phyloP scores from a whole-genome alignment of 352 stramenopile species.

The Lagenidium giganteum region DNA sequence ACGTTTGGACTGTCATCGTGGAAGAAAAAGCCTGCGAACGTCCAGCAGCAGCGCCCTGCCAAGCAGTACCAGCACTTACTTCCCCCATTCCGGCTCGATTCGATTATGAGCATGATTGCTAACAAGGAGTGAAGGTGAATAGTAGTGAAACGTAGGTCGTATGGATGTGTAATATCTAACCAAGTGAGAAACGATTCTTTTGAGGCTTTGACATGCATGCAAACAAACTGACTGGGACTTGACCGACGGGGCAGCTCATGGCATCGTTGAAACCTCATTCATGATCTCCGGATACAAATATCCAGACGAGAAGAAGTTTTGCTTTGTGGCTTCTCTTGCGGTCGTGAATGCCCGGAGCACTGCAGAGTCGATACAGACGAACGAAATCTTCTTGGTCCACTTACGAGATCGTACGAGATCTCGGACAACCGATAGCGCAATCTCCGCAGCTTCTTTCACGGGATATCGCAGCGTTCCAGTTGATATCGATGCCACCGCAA shows the following conservation, averaged over 20 bases:
- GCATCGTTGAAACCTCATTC: conserved; percentile 1
- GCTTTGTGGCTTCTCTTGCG: conserved; percentile 1
- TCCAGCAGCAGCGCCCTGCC: conserved; percentile 4
- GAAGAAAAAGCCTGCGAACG: conserved; percentile 1
- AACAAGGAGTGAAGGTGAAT: conserved; percentile 4
- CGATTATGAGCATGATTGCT: conserved; percentile 4
- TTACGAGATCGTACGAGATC: conserved; percentile 30
- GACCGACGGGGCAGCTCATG: no score
- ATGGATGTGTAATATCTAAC: conserved; percentile 1
- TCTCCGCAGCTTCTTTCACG: conserved; percentile 23
- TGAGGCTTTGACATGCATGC: neutral
- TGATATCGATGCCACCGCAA: conserved; percentile 50
- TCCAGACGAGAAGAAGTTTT: conserved; percentile 5
- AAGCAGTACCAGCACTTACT: conserved; percentile 19
- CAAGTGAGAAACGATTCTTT: neutral
- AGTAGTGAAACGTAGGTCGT: neutral
- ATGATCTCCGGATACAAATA: conserved; percentile 1
- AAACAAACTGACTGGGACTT: no score
- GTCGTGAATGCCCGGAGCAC: conserved; percentile 27
- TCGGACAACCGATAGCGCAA: conserved; percentile 32
- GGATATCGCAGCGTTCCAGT: conserved; percentile 34
- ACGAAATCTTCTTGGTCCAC: conserved; percentile 36
- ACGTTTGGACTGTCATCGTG: conserved; percentile 9
- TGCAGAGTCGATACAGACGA: conserved; percentile 46
- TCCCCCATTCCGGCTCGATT: conserved; percentile 10